Percentiles rank a stretch among this genome's conserved stretches.
Conservation (phyloP, 345 rosid genomes). For the Eucalyptus marginata region DNA sequence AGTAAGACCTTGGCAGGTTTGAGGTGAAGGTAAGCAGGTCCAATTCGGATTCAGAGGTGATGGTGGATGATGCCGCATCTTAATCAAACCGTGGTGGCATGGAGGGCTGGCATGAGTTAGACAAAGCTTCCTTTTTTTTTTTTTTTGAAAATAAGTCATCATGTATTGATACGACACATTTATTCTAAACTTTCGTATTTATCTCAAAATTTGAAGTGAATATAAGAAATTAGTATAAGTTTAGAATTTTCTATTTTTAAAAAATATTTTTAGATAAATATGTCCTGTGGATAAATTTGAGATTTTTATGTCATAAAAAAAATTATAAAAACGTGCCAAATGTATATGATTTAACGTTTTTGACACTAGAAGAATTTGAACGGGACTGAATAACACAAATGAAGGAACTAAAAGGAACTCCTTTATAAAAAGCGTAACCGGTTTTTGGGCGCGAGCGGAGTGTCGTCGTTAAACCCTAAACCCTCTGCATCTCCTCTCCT, state of each 20-base stretch:
- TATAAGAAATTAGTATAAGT: accelerated
- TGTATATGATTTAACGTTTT: no score
- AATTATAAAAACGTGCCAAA: no score
- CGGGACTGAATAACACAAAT: not conserved
- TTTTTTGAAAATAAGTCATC: accelerated
- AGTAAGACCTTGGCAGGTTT: not conserved
- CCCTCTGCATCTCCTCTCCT: not conserved
- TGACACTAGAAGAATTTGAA: not conserved
- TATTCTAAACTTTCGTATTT: accelerated
- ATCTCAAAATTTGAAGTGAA: no score
- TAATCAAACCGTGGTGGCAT: not conserved
- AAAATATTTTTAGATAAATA: no score
- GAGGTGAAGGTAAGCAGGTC: not conserved
- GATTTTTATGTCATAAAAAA: no score
- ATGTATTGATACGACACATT: accelerated
- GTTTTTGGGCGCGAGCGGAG: not conserved
- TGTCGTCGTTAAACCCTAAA: constrained; percentile 2
- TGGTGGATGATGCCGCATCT: not conserved
- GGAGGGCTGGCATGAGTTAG: not conserved
- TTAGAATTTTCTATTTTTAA: accelerated
- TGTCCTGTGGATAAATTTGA: accelerated
- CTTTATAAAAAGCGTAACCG: not conserved
- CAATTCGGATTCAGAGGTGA: not conserved
- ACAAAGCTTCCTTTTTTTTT: accelerated
- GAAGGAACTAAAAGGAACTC: not conserved